Conservation (phyloP, 2,329 filamentous ascomycete genomes). For the Xylaria hypoxylon region DNA sequence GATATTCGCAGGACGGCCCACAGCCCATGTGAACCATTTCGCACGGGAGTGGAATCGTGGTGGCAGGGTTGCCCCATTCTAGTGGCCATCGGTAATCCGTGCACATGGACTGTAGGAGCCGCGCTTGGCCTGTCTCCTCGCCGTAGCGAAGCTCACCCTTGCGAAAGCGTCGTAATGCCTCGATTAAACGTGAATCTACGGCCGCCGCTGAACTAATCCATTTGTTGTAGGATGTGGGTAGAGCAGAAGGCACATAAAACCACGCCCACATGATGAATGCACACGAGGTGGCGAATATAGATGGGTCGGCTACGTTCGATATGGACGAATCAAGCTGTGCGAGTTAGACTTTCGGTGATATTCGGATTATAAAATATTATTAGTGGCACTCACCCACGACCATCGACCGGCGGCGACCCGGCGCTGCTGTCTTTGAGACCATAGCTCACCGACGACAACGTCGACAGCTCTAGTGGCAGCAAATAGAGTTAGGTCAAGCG, state of each 20-base stretch:
- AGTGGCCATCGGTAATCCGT: constrained; percentile 74
- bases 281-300: constrained; percentile 77
- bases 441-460: constrained; percentile 73
- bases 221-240: constrained; percentile 80
- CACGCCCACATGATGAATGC: constrained; percentile 89
- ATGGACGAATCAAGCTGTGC: constrained; percentile 54
- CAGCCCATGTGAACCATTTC: constrained; percentile 85
- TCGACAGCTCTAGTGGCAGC: constrained; percentile 78
- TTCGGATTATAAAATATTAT: not conserved
- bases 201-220: constrained; percentile 85
- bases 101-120: constrained; percentile 78
- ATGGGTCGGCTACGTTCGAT: constrained; percentile 69
- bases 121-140: constrained; percentile 75
- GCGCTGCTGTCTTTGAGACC: constrained; percentile 63
- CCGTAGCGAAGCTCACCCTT: constrained; percentile 76
- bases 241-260: constrained; percentile 78
- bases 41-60: constrained; percentile 80
- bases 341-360: constrained; percentile 18
- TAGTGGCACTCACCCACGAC: constrained; percentile 56
- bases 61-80: constrained; percentile 78
- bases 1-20: constrained; percentile 78
- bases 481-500: constrained; percentile 86
- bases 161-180: constrained; percentile 76
- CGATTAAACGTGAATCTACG: constrained; percentile 78
- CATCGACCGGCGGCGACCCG: constrained; percentile 59